Base-by-base conservation (phyloP, 108 stramenopile genomes). In the Mayamaea pseudoterrestris region DNA sequence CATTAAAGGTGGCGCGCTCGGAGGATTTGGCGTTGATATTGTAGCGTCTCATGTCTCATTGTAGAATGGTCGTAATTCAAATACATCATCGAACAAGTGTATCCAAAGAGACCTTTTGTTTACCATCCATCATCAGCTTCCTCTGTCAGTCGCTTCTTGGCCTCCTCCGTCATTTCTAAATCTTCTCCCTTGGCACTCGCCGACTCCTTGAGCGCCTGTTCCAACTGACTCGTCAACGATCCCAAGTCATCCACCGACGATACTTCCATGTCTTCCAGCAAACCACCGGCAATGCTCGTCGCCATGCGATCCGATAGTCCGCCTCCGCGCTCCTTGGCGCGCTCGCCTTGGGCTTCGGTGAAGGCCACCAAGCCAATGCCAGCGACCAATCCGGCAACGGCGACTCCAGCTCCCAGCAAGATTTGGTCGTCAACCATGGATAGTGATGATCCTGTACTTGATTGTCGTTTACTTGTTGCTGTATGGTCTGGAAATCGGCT, bases 101-200 rank as follows among this genome's bases (percentile, higher is more conserved):
- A n/a, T n/a, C n/a, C n/a, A n/a, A n/a, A n/a, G n/a, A n/a, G n/a
- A n/a, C n/a, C n/a, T n/a, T n/a, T n/a, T n/a, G 37, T 47, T 67
- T 73, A 88, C 86, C 86, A 88, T 28, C 86, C 86, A 71, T 83
- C 81, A 50, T 88, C 86, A 8, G 78, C 76, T 66, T 88, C 86
- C 51, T 83, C 76, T 6, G 62, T 63, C 48, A 80, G 65, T 41
- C 71, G 56, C 61, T 80, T 80, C 61, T 78, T 83, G 14, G 77
- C 77, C 58, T 80, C 86, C 41, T 88, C 86, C 22, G 76, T 57
- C 68, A 88, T 66, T 60, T 70, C 59, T 23, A 88, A 58, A 2
- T 73, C 68, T 44, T 69, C 44, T 16, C 71, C 74, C 16, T 76
- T 80, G 2, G 48, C 47, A 16, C 52, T 53, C 18, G 22, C 35